Percentiles rank a stretch among this genome's conserved stretches.
Conservation (phyloP, 2,329 filamentous ascomycete species). For the Fusarium nisikadoi region DNA sequence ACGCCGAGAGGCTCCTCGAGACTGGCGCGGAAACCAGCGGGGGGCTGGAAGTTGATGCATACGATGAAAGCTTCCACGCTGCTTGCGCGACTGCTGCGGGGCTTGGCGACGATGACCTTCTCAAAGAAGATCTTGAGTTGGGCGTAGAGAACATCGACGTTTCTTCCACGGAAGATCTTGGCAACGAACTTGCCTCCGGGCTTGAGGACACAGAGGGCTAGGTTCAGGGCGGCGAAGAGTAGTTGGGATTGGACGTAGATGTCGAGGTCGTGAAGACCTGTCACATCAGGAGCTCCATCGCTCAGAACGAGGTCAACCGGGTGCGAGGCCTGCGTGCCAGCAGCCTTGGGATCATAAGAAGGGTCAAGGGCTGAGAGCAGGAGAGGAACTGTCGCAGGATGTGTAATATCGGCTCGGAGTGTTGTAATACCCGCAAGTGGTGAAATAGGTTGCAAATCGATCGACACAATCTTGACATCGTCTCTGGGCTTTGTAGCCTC, state of each 20-base stretch:
- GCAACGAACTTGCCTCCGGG: slow-evolving; percentile 97
- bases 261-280: slow-evolving; percentile 94
- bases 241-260: slow-evolving; percentile 98
- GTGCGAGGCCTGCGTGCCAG: slow-evolving; percentile 68
- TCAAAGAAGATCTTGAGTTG: slow-evolving; percentile 92
- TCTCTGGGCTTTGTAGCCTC: slow-evolving; percentile 60
- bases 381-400: slow-evolving; percentile 92
- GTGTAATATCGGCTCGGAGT: slow-evolving; percentile 94
- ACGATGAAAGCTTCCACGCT: slow-evolving; percentile 98
- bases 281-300: slow-evolving; percentile 96
- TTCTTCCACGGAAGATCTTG: slow-evolving; percentile 94
- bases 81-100: slow-evolving; percentile 91
- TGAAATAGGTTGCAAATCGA: slow-evolving; percentile 96
- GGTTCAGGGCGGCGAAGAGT: slow-evolving; percentile 91
- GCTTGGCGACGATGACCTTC: slow-evolving; percentile 90
- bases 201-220: slow-evolving; percentile 90
- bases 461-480: slow-evolving; percentile 92
- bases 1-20: slow-evolving; percentile 79
- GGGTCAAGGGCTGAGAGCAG: slow-evolving; percentile 87
- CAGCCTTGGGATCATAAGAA: slow-evolving; percentile 61
- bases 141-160: slow-evolving; percentile 94
- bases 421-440: slow-evolving; percentile 92
- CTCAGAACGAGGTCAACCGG: slow-evolving; percentile 94
- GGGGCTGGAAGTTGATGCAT: slow-evolving; percentile 87
- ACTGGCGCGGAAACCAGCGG: slow-evolving; percentile 78